These are phyloP conservation scores for Hanseniaspora lachancei DNA, from an alignment of 805 yeast genomes.

Conservation along the genomic window DNA sequence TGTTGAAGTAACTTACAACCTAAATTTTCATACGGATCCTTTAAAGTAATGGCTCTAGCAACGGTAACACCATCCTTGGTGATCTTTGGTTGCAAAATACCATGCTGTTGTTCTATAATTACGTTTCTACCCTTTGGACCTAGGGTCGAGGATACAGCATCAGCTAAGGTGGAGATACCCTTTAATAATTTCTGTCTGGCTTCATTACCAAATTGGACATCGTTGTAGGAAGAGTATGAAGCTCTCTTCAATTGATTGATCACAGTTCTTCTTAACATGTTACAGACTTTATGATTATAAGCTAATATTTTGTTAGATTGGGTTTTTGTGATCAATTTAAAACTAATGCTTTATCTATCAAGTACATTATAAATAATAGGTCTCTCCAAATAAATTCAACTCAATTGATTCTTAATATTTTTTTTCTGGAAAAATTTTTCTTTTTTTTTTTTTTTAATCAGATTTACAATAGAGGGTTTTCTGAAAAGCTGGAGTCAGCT, in stretches of 20 bases:
- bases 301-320: neutral
- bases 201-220: constrained; percentile 90
- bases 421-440: no score
- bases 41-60: constrained; percentile 67
- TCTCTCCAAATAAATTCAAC: no score
- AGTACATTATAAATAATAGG: no score
- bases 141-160: constrained; percentile 89
- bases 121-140: constrained; percentile 99
- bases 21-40: constrained; percentile 88
- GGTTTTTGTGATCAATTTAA: no score
- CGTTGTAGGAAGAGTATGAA: constrained; percentile 52
- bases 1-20: constrained; percentile 94
- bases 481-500: no score
- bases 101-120: constrained; percentile 88
- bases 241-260: constrained; percentile 15
- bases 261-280: constrained; percentile 12
- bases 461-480: no score
- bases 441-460: no score
- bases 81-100: constrained; percentile 71
- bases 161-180: constrained; percentile 91
- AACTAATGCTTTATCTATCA: no score
- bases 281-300: neutral
- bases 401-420: no score
- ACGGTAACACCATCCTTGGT: constrained; percentile 99
- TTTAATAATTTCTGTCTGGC: constrained; percentile 87